phyloP scores from a whole-genome alignment of 2,329 filamentous ascomycete genomes.

The Plectosphaerella cucumerina region DNA sequence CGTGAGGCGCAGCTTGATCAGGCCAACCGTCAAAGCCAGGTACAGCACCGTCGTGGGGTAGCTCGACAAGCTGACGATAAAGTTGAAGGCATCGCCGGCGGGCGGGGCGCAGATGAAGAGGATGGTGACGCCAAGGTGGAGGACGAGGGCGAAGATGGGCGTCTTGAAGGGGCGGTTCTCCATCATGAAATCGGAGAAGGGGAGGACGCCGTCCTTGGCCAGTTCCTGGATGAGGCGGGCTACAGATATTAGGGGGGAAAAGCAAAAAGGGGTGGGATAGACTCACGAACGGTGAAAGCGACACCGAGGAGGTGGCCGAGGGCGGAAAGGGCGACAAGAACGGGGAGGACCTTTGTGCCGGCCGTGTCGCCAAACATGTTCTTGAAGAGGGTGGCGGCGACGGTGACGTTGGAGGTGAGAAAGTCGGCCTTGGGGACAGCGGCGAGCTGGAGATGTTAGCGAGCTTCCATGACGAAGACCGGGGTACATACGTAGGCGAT shows the following conservation, averaged over 20 bases:
- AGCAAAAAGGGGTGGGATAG: too few relatives aligned
- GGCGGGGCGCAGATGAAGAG: constrained; percentile 18
- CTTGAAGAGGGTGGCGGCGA: constrained; percentile 9
- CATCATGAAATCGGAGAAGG: constrained; percentile 19
- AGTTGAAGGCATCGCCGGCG: constrained; percentile 17
- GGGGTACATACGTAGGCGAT: constrained; percentile 3
- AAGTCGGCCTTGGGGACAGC: constrained; percentile 10
- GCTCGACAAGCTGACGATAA: constrained; percentile 15
- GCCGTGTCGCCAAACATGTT: constrained; percentile 8
- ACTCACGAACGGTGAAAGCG: constrained; percentile 9
- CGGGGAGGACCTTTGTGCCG: constrained; percentile 6
- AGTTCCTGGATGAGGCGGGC: constrained; percentile 17
- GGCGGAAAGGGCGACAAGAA: constrained; percentile 6
- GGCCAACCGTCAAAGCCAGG: constrained; percentile 11
- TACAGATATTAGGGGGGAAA: not conserved
- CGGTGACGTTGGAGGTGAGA: constrained; percentile 10
- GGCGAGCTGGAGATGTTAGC: not conserved
- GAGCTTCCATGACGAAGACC: not conserved
- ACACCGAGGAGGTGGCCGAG: constrained; percentile 9
- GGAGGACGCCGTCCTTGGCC: constrained; percentile 10
- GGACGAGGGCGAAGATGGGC: constrained; percentile 13
- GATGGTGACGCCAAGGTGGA: constrained; percentile 16
- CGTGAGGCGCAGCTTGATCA: constrained; percentile 15
- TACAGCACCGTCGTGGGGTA: constrained; percentile 14
- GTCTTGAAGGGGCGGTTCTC: constrained; percentile 18